Percentiles rank a stretch among this genome's conserved stretches.
These are phyloP conservation scores for Termitomyces sp. DNA, from an alignment of 768 basidiomycete genomes.

Conservation along the genomic window DNA sequence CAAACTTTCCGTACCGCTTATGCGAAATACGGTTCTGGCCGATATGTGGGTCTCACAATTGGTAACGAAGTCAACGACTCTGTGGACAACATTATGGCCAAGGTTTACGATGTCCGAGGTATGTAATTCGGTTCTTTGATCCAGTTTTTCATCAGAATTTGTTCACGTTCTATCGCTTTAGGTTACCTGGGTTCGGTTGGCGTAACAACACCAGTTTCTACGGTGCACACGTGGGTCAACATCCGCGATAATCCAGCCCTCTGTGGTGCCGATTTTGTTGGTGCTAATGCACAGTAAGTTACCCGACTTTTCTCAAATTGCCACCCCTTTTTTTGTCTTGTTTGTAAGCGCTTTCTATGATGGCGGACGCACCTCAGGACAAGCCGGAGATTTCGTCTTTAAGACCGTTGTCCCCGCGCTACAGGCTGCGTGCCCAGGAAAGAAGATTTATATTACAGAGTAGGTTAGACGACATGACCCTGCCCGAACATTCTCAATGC, in stretches of 20 bases:
- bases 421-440: slow-evolving; percentile 34
- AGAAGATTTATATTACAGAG: slow-evolving; percentile 37
- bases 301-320: neutral
- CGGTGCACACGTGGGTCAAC: slow-evolving; percentile 36
- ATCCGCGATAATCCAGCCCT: slow-evolving; percentile 32
- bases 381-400: slow-evolving; percentile 38
- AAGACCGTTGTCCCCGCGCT: slow-evolving; percentile 38
- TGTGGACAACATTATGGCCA: slow-evolving; percentile 32
- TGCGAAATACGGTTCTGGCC: slow-evolving; percentile 28
- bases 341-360: slow-evolving; percentile 35
- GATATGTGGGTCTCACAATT: slow-evolving; percentile 34
- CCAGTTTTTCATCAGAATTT: neutral
- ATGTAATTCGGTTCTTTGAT: neutral
- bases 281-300: slow-evolving; percentile 38
- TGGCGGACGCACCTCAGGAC: slow-evolving; percentile 26
- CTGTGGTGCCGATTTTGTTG: slow-evolving; percentile 37
- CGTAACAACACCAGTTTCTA: slow-evolving; percentile 34
- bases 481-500: neutral
- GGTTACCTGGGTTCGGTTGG: slow-evolving; percentile 33
- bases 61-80: slow-evolving; percentile 38
- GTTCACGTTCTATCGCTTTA: slow-evolving; percentile 8
- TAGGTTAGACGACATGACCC: slow-evolving; percentile 13
- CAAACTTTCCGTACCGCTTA: slow-evolving; percentile 32
- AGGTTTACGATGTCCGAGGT: slow-evolving; percentile 36
- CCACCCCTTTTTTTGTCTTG: neutral